Evolutionary conservation across 495 filamentous ascomycete genomes (phyloP).

Genomic region (Penicillium waksmanii): DNA sequence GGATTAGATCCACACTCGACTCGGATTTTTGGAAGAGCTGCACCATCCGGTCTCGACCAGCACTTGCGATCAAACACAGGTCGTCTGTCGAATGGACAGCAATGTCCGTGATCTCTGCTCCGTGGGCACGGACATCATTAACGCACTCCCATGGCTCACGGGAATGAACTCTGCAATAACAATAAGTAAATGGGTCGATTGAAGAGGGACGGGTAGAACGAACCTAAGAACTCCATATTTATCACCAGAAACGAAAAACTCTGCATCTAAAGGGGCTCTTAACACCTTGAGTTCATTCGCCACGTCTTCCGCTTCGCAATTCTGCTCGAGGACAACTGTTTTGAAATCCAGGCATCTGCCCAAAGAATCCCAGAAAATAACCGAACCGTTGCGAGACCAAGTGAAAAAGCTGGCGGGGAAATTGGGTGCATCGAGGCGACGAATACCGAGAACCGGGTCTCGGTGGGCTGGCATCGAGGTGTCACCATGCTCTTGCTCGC

Average conservation of each 20-base stretch:
- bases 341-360: constrained; percentile 69
- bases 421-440: constrained; percentile 59
- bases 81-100: constrained; percentile 51
- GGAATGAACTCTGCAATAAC: constrained; percentile 45
- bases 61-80: constrained; percentile 68
- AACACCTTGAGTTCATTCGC: constrained; percentile 79
- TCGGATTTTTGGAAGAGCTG: constrained; percentile 75
- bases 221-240: constrained; percentile 80
- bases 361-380: constrained; percentile 79
- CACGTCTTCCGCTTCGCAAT: constrained; percentile 57
- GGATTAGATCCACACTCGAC: constrained; percentile 60
- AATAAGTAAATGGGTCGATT: constrained; percentile 14
- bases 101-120: constrained; percentile 83
- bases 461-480: constrained; percentile 67
- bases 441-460: constrained; percentile 77
- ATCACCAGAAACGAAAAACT: constrained; percentile 79
- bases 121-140: constrained; percentile 79
- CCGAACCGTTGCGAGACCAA: constrained; percentile 76
- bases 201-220: constrained; percentile 14
- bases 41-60: constrained; percentile 84
- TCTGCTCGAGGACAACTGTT: constrained; percentile 69
- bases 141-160: constrained; percentile 52
- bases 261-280: constrained; percentile 59
- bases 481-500: constrained; percentile 34
- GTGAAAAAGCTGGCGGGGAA: constrained; percentile 77